Percentiles rank a stretch among this genome's conserved stretches.
Conservation (phyloP, 768 basidiomycete genomes). For the Mrakia frigida region DNA sequence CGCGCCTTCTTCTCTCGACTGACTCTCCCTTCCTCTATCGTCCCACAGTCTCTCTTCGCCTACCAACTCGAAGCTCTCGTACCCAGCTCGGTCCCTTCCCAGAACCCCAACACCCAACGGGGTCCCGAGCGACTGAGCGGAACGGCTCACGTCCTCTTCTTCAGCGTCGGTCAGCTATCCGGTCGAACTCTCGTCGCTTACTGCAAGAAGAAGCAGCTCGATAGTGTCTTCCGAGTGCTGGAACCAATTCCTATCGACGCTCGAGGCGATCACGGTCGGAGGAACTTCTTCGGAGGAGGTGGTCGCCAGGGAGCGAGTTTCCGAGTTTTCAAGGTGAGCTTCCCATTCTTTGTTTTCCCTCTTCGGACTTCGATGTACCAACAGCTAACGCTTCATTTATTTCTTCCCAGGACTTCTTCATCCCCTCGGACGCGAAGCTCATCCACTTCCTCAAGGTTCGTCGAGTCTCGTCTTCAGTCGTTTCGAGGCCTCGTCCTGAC, state of each 20-base stretch:
- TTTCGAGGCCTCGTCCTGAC: not conserved
- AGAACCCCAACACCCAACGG: conserved; percentile 48
- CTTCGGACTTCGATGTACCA: conserved; percentile 32
- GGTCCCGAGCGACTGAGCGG: conserved; percentile 74
- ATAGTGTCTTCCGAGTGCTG: conserved; percentile 93
- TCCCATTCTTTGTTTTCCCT: not conserved
- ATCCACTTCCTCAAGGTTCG: conserved; percentile 73
- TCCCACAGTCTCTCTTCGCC: conserved; percentile 69
- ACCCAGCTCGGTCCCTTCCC: conserved; percentile 56
- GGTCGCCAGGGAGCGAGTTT: conserved; percentile 71
- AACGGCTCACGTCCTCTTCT: conserved; percentile 89
- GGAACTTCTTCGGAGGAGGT: conserved; percentile 50
- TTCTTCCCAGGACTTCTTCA: conserved; percentile 66
- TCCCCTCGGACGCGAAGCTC: conserved; percentile 84
- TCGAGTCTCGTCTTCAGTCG: not conserved
- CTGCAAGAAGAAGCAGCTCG: conserved; percentile 85
- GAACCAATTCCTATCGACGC: conserved; percentile 83
- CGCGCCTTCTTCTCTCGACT: not conserved
- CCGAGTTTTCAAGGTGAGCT: conserved; percentile 68
- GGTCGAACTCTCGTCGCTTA: conserved; percentile 78
- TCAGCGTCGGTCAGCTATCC: conserved; percentile 81
- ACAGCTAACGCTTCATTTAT: not conserved
- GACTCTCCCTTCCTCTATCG: not conserved
- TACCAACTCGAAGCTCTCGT: conserved; percentile 95
- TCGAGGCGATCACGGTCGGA: conserved; percentile 62